These are phyloP conservation scores for Verticillium klebahnii DNA, from an alignment of 2,329 filamentous ascomycete species.

Conservation along the genomic window DNA sequence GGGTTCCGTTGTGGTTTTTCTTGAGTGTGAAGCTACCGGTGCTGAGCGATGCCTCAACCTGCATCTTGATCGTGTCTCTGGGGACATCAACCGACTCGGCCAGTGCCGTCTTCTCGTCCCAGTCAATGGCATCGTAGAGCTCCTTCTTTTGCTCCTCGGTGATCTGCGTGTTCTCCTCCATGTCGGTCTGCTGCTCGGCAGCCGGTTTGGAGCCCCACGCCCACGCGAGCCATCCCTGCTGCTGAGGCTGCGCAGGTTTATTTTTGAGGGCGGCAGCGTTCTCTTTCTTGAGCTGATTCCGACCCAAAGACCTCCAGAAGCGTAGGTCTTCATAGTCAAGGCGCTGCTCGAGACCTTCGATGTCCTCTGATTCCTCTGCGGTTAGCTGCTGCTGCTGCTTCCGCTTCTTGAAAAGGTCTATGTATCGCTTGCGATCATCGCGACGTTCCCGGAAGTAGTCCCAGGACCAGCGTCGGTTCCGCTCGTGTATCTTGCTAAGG, in stretches of 20 bases:
- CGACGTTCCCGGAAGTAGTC: slow-evolving; percentile 88
- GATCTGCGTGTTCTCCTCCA: slow-evolving; percentile 71
- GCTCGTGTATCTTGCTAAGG: slow-evolving; percentile 89
- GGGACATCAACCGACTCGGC: slow-evolving; percentile 85
- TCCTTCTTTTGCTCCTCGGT: slow-evolving; percentile 95
- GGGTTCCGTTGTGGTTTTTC: slow-evolving; percentile 73
- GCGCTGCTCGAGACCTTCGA: slow-evolving; percentile 79
- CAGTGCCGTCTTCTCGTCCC: slow-evolving; percentile 91
- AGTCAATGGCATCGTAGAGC: slow-evolving; percentile 95
- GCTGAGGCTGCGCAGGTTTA: slow-evolving; percentile 44
- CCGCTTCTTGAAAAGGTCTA: slow-evolving; percentile 92
- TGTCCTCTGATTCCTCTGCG: slow-evolving; percentile 64
- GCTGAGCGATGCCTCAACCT: slow-evolving; percentile 87
- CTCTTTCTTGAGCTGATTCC: slow-evolving; percentile 93
- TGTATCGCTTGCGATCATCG: slow-evolving; percentile 85
- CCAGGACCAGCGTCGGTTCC: slow-evolving; percentile 93
- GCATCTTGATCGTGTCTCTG: slow-evolving; percentile 85
- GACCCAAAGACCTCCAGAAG: slow-evolving; percentile 92
- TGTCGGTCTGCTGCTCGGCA: slow-evolving; percentile 48
- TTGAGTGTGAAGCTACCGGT: slow-evolving; percentile 95
- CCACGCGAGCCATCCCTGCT: slow-evolving; percentile 89
- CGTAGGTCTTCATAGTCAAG: slow-evolving; percentile 90
- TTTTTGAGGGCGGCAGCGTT: slow-evolving; percentile 82
- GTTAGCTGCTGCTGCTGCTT: slow-evolving; percentile 70
- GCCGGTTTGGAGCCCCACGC: slow-evolving; percentile 75